phyloP scores from a whole-genome alignment of 176 grass and related monocot species.

The Musa schizocarpa region DNA sequence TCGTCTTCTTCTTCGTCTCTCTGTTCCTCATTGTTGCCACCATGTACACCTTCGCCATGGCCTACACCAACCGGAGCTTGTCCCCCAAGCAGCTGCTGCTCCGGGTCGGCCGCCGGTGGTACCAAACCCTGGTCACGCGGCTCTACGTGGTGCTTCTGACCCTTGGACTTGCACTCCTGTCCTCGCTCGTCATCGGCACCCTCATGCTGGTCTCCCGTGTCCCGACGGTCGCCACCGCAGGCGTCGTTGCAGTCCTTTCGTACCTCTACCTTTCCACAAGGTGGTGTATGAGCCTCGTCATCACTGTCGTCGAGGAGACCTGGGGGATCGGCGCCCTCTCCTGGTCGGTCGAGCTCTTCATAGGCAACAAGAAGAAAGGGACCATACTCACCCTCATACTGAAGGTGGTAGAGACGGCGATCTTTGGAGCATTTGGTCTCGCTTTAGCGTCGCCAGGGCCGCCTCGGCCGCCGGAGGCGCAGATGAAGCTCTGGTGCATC shows the following conservation, averaged over 20 bases:
- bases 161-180: conserved; percentile 18
- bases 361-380: conserved; percentile 31
- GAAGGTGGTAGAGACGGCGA: conserved; percentile 18
- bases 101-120: conserved; percentile 27
- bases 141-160: conserved; percentile 24
- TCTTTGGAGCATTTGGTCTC: conserved; percentile 9
- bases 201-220: background rate
- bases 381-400: conserved; percentile 26
- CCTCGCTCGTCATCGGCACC: conserved; percentile 10
- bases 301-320: conserved; percentile 28
- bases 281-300: conserved; percentile 36
- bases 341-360: conserved; percentile 39
- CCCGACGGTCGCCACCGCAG: background rate
- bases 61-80: conserved; percentile 12
- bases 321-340: conserved; percentile 48
- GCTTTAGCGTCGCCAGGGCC: background rate
- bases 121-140: conserved; percentile 31
- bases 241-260: background rate
- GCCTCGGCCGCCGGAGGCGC: conserved; percentile 2
- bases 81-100: conserved; percentile 23
- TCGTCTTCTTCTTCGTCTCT: conserved; percentile 17
- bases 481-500: conserved; percentile 19
- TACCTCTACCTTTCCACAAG: conserved; percentile 34
- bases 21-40: conserved; percentile 23
- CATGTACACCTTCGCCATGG: conserved; percentile 26